These are phyloP conservation scores for Lepiota brunneoincarnata DNA, from an alignment of 768 basidiomycete species.

Conservation along the genomic window DNA sequence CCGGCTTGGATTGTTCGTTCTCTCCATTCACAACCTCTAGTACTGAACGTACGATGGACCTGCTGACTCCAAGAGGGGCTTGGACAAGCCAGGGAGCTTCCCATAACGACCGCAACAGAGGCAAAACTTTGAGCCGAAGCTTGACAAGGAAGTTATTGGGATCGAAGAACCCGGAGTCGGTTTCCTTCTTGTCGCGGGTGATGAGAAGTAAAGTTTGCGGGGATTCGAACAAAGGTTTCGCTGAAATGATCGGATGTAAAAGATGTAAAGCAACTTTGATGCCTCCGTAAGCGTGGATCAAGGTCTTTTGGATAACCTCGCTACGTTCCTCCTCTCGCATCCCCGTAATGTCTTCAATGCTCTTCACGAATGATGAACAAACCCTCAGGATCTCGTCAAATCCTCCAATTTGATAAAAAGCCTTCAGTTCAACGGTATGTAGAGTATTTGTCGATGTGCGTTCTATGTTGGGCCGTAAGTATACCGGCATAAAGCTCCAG, in stretches of 20 bases:
- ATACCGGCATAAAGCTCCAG: slow-evolving; percentile 7
- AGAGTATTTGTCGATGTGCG: slow-evolving; percentile 70
- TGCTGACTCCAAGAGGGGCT: slow-evolving; percentile 72
- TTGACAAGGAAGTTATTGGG: slow-evolving; percentile 85
- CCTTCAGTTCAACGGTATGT: slow-evolving; percentile 78
- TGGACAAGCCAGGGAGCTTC: slow-evolving; percentile 76
- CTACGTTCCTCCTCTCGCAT: slow-evolving; percentile 56
- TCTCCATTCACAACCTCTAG: slow-evolving; percentile 82
- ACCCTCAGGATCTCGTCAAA: slow-evolving; percentile 63
- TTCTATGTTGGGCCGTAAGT: slow-evolving; percentile 43
- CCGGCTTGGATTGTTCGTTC: slow-evolving; percentile 65
- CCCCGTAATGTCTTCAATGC: slow-evolving; percentile 53
- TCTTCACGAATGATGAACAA: slow-evolving; percentile 49
- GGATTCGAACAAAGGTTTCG: slow-evolving; percentile 82
- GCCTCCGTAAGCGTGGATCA: slow-evolving; percentile 76
- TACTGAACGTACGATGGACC: slow-evolving; percentile 72
- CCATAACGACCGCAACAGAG: slow-evolving; percentile 73
- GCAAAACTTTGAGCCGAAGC: slow-evolving; percentile 68
- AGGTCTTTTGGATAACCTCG: slow-evolving; percentile 55
- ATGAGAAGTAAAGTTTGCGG: slow-evolving; percentile 73
- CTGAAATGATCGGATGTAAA: slow-evolving; percentile 70
- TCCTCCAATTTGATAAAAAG: slow-evolving; percentile 72
- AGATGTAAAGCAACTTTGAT: slow-evolving; percentile 80
- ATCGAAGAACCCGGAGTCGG: slow-evolving; percentile 78
- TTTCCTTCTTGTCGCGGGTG: slow-evolving; percentile 76